Conservation (phyloP, 176 grass and related monocot species). For the Phyllostachys edulis region DNA sequence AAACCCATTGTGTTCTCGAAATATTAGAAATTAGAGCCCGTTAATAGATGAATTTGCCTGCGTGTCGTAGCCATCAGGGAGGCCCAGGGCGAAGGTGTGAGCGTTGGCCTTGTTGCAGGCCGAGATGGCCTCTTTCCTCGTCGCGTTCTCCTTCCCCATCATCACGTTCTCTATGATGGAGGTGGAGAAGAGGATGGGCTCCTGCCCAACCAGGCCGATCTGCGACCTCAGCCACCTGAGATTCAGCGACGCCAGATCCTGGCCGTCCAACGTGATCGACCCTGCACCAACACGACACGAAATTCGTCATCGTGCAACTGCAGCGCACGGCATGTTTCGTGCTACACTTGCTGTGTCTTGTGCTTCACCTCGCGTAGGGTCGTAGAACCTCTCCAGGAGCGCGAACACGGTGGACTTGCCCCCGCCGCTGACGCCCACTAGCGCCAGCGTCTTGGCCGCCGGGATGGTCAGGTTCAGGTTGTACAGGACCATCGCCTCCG, state of each 20-base stretch:
- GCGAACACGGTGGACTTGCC: conserved; percentile 77
- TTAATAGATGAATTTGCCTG: conserved; percentile 29
- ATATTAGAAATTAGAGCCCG: not conserved
- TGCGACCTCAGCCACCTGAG: conserved; percentile 61
- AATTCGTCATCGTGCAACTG: not conserved
- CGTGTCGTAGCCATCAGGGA: conserved; percentile 65
- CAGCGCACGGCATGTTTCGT: not conserved
- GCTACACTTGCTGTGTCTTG: not conserved
- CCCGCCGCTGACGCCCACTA: conserved; percentile 54
- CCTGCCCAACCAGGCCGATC: conserved; percentile 62
- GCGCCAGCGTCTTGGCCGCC: conserved; percentile 40
- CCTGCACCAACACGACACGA: not conserved
- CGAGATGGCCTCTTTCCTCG: conserved; percentile 41
- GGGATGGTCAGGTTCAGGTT: conserved; percentile 50
- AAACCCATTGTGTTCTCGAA: no score
- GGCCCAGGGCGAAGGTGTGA: conserved; percentile 51
- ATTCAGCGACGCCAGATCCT: conserved; percentile 48
- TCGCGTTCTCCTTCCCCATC: conserved; percentile 60
- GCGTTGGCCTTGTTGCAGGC: conserved; percentile 56
- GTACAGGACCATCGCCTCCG: conserved; percentile 42
- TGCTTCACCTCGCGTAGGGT: conserved; percentile 44
- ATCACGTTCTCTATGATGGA: conserved; percentile 77
- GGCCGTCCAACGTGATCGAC: conserved; percentile 47
- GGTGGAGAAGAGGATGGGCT: conserved; percentile 57
- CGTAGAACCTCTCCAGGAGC: conserved; percentile 73